Evolutionary conservation across 23 red algal genomes (phyloP).

Genomic region (Cyanidiococcus yangmingshanensis): DNA sequence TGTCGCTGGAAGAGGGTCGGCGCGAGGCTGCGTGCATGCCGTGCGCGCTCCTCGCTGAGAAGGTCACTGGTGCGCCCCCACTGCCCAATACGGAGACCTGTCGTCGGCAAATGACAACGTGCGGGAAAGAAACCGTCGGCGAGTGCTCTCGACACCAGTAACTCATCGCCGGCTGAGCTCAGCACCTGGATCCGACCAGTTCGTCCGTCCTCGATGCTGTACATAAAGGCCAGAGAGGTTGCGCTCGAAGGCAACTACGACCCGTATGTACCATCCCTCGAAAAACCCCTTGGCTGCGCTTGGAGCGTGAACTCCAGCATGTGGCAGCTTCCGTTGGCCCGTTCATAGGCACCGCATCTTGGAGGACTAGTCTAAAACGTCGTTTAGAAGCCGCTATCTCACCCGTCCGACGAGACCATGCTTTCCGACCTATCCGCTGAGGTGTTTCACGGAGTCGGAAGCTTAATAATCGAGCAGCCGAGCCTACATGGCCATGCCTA

Average conservation of each 20-base stretch:
- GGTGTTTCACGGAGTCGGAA: too few relatives aligned
- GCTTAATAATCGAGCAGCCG: too few relatives aligned
- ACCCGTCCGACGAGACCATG: too few relatives aligned
- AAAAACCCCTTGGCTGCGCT: neutral
- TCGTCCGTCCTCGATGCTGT: neutral
- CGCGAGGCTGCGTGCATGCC: neutral
- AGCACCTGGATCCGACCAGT: neutral
- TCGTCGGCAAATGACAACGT: neutral
- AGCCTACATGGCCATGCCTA: too few relatives aligned
- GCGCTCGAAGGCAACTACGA: neutral
- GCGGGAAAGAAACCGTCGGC: neutral
- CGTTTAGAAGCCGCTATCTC: too few relatives aligned
- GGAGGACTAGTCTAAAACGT: too few relatives aligned
- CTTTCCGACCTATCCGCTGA: too few relatives aligned
- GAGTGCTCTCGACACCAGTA: neutral
- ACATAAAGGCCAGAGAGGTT: constrained; percentile 6
- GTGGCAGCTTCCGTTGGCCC: neutral
- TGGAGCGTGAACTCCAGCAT: neutral
- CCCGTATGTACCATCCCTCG: constrained; percentile 24
- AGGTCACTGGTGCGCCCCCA: constrained; percentile 4
- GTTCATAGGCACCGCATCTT: too few relatives aligned
- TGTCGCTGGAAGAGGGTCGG: neutral
- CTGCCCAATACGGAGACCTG: neutral
- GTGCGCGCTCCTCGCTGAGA: neutral
- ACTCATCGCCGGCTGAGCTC: neutral